Base-by-base conservation (phyloP, 345 rosid genomes). In the Acer campestre region DNA sequence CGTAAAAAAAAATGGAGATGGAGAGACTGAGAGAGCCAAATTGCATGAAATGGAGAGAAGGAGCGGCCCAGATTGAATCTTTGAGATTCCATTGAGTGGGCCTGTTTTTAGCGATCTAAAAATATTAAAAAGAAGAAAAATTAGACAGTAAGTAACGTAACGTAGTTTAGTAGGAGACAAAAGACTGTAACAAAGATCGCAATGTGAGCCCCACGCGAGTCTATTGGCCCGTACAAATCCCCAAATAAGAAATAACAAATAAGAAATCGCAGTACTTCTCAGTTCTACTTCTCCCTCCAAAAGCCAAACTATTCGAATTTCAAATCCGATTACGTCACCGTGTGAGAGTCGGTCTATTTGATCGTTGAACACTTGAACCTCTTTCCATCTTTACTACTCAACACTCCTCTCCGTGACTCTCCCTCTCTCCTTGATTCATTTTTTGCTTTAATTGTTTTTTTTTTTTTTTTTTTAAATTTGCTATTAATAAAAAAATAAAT, bases 271-370 rank as follows among this genome's bases (percentile, higher is more conserved):
- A 3, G 14, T 5, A 48, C 9, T 40, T 31, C 35, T 31, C 35
- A 0, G 16, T 22, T 68, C 31, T 72, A 73, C 81, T 22, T 68
- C 31, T 72, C 77, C 81, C 81, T 78, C 81, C 81, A 73, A 55
- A 71, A 42, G 0, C 18, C 53, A 5, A 5, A 51, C 40, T 17
- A 25, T 78, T 78, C 71, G 81, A 78, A 78, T 65, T 78, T 78
- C 67, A 78, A 78, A 35, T 35, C 38, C 38, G n/a, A n/a, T n/a
- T 31, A 31, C 35, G 27, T 25, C 27, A 25, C 27, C 1, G 27
- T 25, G 27, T 25, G 27, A 25, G 27, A 25, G 27, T 25, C 27
- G 1, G 27, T 25, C 27, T 29, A 29, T 29, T 29, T 29, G 31
- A 29, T 29, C 31, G 31, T 29, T 29, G 31, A 27, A 27, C 29